Evolutionary conservation across 1,284 basidiomycete genomes (phyloP), one percentile per base, ranked within the genome.

Genomic region (Ganoderma lingzhi): DNA sequence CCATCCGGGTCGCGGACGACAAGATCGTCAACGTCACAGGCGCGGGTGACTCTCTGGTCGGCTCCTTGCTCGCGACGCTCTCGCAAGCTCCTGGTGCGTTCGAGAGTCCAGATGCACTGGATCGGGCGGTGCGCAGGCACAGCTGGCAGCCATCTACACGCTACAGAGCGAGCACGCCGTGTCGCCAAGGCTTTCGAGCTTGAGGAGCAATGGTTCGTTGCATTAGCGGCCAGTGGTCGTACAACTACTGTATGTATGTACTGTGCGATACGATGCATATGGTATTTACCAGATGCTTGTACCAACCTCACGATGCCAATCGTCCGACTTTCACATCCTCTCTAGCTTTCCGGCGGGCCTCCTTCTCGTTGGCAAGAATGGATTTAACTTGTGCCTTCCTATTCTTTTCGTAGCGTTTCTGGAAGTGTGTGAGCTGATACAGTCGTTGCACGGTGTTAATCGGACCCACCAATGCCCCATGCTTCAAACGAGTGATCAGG

Each of bases 21-120:
- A 78, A 82, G 51, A 78, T 91, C 10, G 81, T 91, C 9, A 96
- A 92, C 74, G 94, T 95, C 12, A 98, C 96, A 0, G 96, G 96
- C 3, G 96, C 95, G 1, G 96, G 96, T 0, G 96, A 98, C 80
- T 91, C 94, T 2, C 87, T 97, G 28, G 95, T 94, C 3, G 96
- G 95, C 9, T 87, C 91, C 0, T 77, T 96, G 28, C 80, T 94
- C 23, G 90, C 92, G 0, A 79, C 81, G 30, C 77, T 94, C 15
- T 80, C 85, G 5, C 79, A 82, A 30, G 78, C 84, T 58, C 85
- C 83, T 17, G 73, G 73, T 12, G 77, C 82, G 10, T 88, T 93
- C 70, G 78, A 82, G n/a, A 78, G 83, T 68, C 85, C 86, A 17
- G 70, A 74, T 12, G 74, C 79, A 4, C 73, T 93, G 67, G 81